Conservation (phyloP, 202 grass and related monocot species). For the Thinopyrum obtusiflorum region DNA sequence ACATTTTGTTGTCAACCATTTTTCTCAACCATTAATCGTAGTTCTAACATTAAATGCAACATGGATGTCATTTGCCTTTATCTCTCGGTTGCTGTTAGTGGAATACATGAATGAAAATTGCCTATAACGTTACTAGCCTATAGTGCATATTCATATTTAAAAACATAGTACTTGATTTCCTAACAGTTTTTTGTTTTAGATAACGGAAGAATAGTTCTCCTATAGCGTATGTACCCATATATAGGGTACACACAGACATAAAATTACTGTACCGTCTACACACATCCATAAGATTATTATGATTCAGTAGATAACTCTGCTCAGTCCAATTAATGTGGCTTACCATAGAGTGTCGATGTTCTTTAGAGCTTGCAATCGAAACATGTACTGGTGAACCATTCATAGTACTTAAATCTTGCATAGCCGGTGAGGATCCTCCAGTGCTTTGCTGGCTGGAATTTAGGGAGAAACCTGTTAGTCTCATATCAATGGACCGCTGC, state of each 20-base stretch:
- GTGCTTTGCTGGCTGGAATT: constrained; percentile 5
- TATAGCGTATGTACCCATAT: background rate
- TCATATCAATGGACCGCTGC: background rate
- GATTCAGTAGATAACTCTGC: too few species aligned
- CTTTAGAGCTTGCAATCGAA: constrained; percentile 18
- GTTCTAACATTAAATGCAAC: background rate
- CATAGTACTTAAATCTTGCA: constrained; percentile 4
- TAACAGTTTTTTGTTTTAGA: too few species aligned
- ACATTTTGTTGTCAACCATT: background rate
- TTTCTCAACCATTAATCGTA: background rate
- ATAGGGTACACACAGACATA: too few species aligned
- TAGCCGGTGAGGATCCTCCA: constrained; percentile 11
- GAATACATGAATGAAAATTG: background rate
- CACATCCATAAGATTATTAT: too few species aligned
- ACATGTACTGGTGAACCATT: background rate
- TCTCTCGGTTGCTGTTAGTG: background rate
- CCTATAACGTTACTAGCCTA: background rate
- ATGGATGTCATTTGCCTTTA: background rate
- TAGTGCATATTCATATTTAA: background rate
- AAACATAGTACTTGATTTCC: background rate
- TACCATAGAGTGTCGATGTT: constrained; percentile 29
- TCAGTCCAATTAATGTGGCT: too few species aligned
- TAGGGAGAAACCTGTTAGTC: background rate
- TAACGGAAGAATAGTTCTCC: too few species aligned
- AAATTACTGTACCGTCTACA: too few species aligned